Evolutionary conservation across 208 protist species (phyloP), one percentile per base, ranked within the genome.

Genomic region (Leishmania braziliensis): DNA sequence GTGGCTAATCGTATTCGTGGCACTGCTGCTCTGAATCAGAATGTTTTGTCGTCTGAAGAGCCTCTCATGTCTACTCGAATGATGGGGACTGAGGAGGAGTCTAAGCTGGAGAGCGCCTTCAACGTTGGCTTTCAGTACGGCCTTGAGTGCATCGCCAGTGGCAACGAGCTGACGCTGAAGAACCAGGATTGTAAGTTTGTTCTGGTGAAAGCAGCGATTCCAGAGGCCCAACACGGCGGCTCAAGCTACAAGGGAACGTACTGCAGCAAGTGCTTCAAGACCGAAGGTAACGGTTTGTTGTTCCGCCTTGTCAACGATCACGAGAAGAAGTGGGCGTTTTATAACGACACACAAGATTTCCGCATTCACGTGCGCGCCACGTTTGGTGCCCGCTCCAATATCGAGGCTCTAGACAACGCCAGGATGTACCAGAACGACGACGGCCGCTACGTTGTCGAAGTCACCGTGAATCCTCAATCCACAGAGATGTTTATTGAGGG

Each of bases 401-500:
- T 96, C 23, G 65, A 84, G 46, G 66, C 84, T 3, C 86, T 93
- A 12, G 87, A 81, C 75, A 90, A 90, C 33, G 84, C 92, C 18
- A 63, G 51, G 2, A 70, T 93, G 60, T 76, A 78, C 23, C 58
- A 88, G 62, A 79, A 90, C 54, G 85, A 89, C 0, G 83, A 91
- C 5, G 88, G 86, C 33, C 68, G 83, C 39, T 88, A 85, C 48
- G 63, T 93, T 3, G 87, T 90, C 0, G 86, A 91, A 80, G 86
- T 91, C 26, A 86, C 86, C 18, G 82, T 96, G 26, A 81, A 88
- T 20, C 92, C 90, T 18, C 75, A 79, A 36, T 36, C 85, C 36
- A 94, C 90, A 16, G 90, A 91, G 54, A 96, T 95, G 91, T 95
- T 95, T 56, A 88, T 96, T 80, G 75, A 87, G 16, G 92, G 90